These are phyloP conservation scores for Tolypocladium guangdongense DNA, from an alignment of 2,329 filamentous ascomycete genomes.

Conservation along the genomic window DNA sequence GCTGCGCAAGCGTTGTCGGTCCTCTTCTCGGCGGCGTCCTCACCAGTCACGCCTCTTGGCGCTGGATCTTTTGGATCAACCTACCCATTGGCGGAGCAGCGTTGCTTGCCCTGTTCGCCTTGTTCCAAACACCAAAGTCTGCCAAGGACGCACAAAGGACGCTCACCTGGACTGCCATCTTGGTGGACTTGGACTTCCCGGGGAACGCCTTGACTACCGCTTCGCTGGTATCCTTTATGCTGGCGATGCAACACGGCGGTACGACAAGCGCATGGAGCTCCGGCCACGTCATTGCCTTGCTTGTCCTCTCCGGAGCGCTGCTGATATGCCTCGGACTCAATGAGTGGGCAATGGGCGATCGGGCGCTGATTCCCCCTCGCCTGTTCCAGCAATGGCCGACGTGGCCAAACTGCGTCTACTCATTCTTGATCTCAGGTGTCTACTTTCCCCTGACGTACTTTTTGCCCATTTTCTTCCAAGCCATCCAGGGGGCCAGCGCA, in stretches of 20 bases:
- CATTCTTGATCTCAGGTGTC: conserved; percentile 23
- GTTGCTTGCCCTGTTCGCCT: background rate
- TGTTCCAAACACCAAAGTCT: background rate
- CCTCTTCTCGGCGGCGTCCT: conserved; percentile 18
- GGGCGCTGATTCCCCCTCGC: conserved; percentile 23
- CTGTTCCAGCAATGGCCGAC: conserved; percentile 22
- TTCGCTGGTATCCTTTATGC: conserved; percentile 29
- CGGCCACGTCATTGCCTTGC: conserved; percentile 16
- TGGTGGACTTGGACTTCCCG: background rate
- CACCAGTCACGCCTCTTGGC: conserved; percentile 12
- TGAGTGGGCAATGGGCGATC: conserved; percentile 25
- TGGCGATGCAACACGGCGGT: conserved; percentile 35
- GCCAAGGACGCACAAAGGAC: background rate
- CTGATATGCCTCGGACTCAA: conserved; percentile 21
- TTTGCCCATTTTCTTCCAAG: conserved; percentile 28
- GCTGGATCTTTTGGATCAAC: conserved; percentile 18
- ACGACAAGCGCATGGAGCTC: conserved; percentile 24
- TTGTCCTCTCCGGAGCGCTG: conserved; percentile 12
- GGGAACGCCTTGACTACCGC: conserved; percentile 10
- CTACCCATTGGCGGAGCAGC: conserved; percentile 12
- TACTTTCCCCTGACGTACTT: conserved; percentile 29
- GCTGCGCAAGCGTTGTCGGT: conserved; percentile 14
- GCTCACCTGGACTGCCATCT: background rate
- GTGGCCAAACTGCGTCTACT: conserved; percentile 16
- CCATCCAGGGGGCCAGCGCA: conserved; percentile 20